Percentiles rank a stretch among this genome's conserved stretches.
These are phyloP conservation scores for Trametes maxima DNA, from an alignment of 768 basidiomycete species.

Conservation along the genomic window DNA sequence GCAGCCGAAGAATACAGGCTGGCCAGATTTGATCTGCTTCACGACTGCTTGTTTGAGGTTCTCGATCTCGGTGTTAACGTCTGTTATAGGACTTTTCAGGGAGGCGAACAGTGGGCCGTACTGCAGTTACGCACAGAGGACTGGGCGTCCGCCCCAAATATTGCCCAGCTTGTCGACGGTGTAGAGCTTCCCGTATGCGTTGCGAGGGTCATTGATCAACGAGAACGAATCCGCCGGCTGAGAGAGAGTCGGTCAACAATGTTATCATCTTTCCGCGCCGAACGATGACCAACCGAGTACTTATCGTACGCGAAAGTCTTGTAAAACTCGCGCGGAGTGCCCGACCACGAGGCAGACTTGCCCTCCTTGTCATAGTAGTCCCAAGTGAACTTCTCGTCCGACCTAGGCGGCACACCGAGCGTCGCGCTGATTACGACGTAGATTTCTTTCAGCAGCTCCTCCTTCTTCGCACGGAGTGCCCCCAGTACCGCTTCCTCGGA, in stretches of 20 bases:
- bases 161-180: constrained; percentile 94
- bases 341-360: constrained; percentile 73
- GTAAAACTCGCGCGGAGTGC: constrained; percentile 83
- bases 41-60: constrained; percentile 83
- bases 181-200: constrained; percentile 79
- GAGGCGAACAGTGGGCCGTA: background rate
- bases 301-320: constrained; percentile 39
- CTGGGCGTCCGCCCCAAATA: constrained; percentile 82
- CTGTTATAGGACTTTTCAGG: constrained; percentile 32
- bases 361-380: constrained; percentile 86
- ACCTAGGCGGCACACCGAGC: constrained; percentile 82
- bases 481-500: constrained; percentile 49
- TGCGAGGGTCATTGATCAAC: constrained; percentile 93
- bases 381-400: constrained; percentile 76
- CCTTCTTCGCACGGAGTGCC: constrained; percentile 79
- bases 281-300: constrained; percentile 29
- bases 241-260: background rate
- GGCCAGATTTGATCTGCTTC: constrained; percentile 83
- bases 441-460: constrained; percentile 79
- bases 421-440: constrained; percentile 85
- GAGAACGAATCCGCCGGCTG: constrained; percentile 83
- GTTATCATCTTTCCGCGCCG: background rate
- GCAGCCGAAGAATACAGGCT: constrained; percentile 94
- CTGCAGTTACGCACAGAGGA: constrained; percentile 64
- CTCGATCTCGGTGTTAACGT: constrained; percentile 86